Conservation (phyloP, 345 rosid species). For the Eucalyptus caleyi region DNA sequence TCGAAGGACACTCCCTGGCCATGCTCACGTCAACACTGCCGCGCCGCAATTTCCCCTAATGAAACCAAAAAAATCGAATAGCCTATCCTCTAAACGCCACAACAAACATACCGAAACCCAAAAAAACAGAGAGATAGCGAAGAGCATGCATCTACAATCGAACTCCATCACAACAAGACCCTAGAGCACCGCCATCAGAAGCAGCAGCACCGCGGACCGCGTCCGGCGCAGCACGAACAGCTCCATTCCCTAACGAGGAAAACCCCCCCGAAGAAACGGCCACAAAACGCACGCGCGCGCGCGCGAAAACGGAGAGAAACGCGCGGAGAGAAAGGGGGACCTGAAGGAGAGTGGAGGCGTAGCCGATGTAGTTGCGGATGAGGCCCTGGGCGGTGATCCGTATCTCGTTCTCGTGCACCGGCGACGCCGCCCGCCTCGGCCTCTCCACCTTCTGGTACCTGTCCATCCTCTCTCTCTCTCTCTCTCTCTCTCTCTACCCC, state of each 20-base stretch:
- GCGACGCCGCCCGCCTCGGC: conserved; percentile 42
- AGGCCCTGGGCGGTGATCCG: conserved; percentile 79
- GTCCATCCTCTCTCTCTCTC: conserved; percentile 33
- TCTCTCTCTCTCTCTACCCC: background rate
- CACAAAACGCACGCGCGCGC: background rate
- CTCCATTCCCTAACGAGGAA: background rate
- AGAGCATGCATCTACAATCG: background rate
- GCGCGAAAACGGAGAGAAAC: background rate
- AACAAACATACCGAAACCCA: background rate
- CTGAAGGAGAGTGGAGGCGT: conserved; percentile 75
- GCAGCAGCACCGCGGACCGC: background rate
- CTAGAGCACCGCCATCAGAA: background rate
- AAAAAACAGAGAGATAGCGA: background rate
- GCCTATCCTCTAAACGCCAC: background rate
- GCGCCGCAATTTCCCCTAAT: background rate
- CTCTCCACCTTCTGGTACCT: conserved; percentile 79
- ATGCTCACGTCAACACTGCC: background rate
- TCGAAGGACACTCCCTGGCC: background rate
- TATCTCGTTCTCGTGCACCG: conserved; percentile 83
- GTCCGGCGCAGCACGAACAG: background rate
- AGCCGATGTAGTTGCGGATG: conserved; percentile 72
- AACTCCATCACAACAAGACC: background rate
- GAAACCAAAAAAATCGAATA: background rate
- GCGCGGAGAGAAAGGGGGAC: conserved; percentile 5
- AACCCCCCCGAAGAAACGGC: background rate